Conservation (phyloP, 2,329 filamentous ascomycete species). For the Colletotrichum spaethianum region DNA sequence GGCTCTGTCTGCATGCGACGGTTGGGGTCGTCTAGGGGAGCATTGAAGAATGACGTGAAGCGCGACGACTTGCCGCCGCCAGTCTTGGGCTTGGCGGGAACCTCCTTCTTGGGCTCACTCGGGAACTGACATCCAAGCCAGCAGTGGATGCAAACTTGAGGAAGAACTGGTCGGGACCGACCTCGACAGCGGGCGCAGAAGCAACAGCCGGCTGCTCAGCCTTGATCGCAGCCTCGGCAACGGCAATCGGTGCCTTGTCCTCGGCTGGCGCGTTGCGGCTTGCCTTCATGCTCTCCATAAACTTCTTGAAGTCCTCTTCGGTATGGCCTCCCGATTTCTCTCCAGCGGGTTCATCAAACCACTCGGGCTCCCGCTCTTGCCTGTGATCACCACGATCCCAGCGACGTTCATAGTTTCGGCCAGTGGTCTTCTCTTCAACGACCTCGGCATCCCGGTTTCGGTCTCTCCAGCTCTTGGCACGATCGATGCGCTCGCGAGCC, state of each 20-base stretch:
- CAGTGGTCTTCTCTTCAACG: slow-evolving; percentile 69
- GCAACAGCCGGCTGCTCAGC: slow-evolving; percentile 69
- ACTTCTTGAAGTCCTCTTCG: slow-evolving; percentile 92
- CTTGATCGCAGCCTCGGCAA: slow-evolving; percentile 56
- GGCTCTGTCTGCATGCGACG: slow-evolving; percentile 64
- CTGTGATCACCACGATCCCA: slow-evolving; percentile 72
- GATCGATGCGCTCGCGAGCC: slow-evolving; percentile 69
- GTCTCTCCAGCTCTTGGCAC: slow-evolving; percentile 74
- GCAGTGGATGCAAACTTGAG: slow-evolving; percentile 63
- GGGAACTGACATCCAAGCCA: slow-evolving; percentile 65
- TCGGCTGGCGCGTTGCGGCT: slow-evolving; percentile 62
- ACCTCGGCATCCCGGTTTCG: slow-evolving; percentile 59
- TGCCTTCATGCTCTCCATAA: slow-evolving; percentile 92
- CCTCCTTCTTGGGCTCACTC: slow-evolving; percentile 59
- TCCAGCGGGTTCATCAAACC: slow-evolving; percentile 83
- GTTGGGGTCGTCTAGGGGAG: slow-evolving; percentile 67
- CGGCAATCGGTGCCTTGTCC: slow-evolving; percentile 51
- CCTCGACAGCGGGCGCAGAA: slow-evolving; percentile 75
- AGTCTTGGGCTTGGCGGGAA: slow-evolving; percentile 67
- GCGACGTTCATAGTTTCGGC: slow-evolving; percentile 61
- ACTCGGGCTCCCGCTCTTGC: slow-evolving; percentile 88
- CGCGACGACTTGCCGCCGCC: slow-evolving; percentile 78
- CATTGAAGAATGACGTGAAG: slow-evolving; percentile 86
- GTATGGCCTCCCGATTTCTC: slow-evolving; percentile 82
- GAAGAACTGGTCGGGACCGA: slow-evolving; percentile 85